Conservation (phyloP, 768 basidiomycete genomes). For the Nevesoporus exiguus region DNA sequence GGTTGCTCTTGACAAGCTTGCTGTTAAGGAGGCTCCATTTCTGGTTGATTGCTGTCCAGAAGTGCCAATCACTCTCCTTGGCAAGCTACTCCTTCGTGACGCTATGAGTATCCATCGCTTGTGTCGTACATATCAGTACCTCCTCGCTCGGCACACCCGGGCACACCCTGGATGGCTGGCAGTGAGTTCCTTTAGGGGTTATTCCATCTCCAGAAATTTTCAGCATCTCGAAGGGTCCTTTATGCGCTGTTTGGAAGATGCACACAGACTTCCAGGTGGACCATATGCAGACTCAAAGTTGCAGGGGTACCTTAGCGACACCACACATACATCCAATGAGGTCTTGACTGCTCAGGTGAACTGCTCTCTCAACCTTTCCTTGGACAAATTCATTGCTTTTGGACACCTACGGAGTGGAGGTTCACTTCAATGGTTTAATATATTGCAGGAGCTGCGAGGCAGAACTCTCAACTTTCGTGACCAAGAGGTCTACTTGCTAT, state of each 20-base stretch:
- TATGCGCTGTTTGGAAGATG: too few relatives aligned
- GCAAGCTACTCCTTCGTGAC: not conserved
- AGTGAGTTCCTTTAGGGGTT: too few relatives aligned
- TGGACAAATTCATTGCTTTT: not conserved
- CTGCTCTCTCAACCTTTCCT: not conserved
- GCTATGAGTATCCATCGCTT: not conserved
- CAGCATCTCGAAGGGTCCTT: not conserved
- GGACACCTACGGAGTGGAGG: not conserved
- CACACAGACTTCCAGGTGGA: not conserved
- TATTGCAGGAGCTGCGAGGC: not conserved
- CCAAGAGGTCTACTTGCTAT: not conserved
- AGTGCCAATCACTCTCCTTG: not conserved
- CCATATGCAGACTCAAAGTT: not conserved
- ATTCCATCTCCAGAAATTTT: too few relatives aligned
- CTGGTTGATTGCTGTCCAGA: not conserved
- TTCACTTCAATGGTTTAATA: not conserved
- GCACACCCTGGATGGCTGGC: not conserved
- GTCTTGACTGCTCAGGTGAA: not conserved
- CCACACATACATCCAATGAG: not conserved
- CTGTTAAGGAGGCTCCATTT: not conserved
- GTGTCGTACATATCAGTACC: not conserved
- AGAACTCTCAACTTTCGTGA: not conserved
- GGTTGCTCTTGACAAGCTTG: not conserved
- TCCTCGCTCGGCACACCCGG: not conserved
- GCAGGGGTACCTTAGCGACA: not conserved